Evolutionary conservation across 1,284 basidiomycete species (phyloP).

Genomic region (Schizopora paradoxa): DNA sequence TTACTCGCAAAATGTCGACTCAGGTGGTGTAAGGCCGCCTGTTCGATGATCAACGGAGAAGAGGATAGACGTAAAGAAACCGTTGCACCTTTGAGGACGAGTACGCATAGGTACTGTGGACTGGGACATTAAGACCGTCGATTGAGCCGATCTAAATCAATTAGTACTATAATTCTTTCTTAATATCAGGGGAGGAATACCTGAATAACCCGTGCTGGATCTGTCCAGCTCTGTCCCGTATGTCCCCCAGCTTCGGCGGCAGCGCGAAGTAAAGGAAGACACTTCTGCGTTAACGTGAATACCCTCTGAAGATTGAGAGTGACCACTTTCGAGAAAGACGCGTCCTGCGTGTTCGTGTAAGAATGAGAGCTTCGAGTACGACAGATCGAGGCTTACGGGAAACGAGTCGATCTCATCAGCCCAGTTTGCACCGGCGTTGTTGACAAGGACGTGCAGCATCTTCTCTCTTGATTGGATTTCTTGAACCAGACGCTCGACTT

Average conservation of each 20-base stretch:
- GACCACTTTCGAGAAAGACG: conserved; percentile 54
- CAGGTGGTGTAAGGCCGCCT: conserved; percentile 54
- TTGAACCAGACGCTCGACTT: conserved; percentile 49
- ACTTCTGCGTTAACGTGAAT: conserved; percentile 65
- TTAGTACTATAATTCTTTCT: neutral
- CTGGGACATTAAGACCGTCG: conserved; percentile 49
- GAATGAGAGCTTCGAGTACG: conserved; percentile 25
- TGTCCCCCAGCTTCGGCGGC: conserved; percentile 43
- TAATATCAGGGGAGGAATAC: conserved; percentile 31
- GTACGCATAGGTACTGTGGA: conserved; percentile 66
- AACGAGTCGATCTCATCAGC: conserved; percentile 51
- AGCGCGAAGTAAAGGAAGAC: conserved; percentile 54
- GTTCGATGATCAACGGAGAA: neutral
- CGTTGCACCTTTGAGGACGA: conserved; percentile 53
- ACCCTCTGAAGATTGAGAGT: conserved; percentile 66
- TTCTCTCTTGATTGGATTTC: conserved; percentile 49
- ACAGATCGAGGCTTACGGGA: conserved; percentile 32
- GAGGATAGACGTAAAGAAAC: neutral
- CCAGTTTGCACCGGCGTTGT: conserved; percentile 69
- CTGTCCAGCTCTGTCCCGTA: conserved; percentile 33
- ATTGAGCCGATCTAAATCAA: conserved; percentile 56
- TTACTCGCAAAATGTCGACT: conserved; percentile 57
- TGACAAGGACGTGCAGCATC: conserved; percentile 56
- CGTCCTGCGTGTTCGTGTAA: conserved; percentile 36
- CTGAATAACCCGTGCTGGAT: conserved; percentile 61